A percentile compares a stretch with the other conserved stretches of the same genome.
Evolutionary conservation across 768 basidiomycete genomes (phyloP).

Genomic region (Sporobolomyces roseus): DNA sequence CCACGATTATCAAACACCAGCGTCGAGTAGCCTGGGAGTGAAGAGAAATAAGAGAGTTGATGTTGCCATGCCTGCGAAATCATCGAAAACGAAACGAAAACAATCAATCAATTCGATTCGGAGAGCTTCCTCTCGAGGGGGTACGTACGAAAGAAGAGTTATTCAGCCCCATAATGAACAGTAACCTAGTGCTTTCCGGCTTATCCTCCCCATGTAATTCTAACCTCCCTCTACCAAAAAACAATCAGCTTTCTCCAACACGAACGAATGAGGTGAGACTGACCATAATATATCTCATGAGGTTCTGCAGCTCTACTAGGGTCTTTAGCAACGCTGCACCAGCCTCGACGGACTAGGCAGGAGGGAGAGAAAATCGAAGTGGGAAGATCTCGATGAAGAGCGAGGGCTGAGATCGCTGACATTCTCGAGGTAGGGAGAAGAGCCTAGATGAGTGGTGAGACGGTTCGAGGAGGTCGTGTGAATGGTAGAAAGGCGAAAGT

Average conservation of each 20-base stretch:
- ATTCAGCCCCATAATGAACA: slow-evolving; percentile 36
- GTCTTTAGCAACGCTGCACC: slow-evolving; percentile 11
- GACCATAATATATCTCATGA: slow-evolving; percentile 30
- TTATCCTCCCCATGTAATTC: slow-evolving; percentile 27
- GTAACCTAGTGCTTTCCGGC: not conserved
- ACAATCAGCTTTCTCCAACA: not conserved
- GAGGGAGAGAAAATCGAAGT: slow-evolving; percentile 9
- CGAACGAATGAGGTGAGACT: not conserved
- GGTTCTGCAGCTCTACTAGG: not conserved
- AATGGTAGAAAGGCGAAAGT: no score
- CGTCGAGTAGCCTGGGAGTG: slow-evolving; percentile 19
- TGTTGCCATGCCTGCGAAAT: slow-evolving; percentile 32
- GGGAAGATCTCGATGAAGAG: not conserved
- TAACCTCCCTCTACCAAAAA: not conserved
- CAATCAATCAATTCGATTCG: not conserved
- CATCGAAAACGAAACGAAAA: not conserved
- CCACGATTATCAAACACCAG: slow-evolving; percentile 45
- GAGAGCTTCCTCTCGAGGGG: no score
- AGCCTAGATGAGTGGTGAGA: no score
- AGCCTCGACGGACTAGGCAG: slow-evolving; percentile 19
- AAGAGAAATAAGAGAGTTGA: slow-evolving; percentile 34
- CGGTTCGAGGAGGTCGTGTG: no score
- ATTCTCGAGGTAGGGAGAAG: no score
- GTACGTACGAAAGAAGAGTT: slow-evolving; percentile 25
- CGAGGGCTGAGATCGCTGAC: slow-evolving; percentile 4